Base-by-base conservation (phyloP, 139 green algal genomes). In the Astrephomene gubernaculifera region DNA sequence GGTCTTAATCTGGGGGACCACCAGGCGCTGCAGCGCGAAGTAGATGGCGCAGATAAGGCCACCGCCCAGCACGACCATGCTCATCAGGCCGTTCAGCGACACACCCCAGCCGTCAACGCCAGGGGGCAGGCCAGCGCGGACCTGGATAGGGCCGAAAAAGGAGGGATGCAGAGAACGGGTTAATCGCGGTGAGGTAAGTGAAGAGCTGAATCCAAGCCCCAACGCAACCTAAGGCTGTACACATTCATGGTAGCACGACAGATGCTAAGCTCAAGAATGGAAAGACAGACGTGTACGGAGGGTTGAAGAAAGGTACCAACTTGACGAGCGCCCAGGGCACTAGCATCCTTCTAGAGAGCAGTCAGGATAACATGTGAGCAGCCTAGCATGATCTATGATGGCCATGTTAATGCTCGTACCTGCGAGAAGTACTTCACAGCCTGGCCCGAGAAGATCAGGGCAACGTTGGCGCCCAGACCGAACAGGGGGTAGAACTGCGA, bases 401-500 rank as follows among this genome's bases (percentile, higher is more conserved):
- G 12, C 10, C 10, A 17, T 17, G 12, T 72, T 12, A 14, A 78
- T 74, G 24, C 36, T 85, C 54, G 33, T 69, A 98, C 86, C 90
- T 92, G 82, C n/a, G 96, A 99, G 92, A 99, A 99, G 85, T 98
- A 97, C 92, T 98, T 98, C 33, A 99, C 97, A 14, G 96, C 96
- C 60, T 95, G 93, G 54, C 97, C 97, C 27, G 97, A 99, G 91
- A 99, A 98, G 86, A 99, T 98, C 31, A 99, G 94, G 4, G 97
- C 97, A 35, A 99, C 97, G 88, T 99, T 99, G 87, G 97, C 97
- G 70, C 97, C 97, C 80, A 99, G 92, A 68, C 97, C 97, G 71
- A 99, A 99, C 70, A 99, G 94, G 2, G 97, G 97, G 93, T 99
- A 99, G 92, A 99, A 99, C 88, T 96, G 91, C 79, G 98, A 98